phyloP scores from a whole-genome alignment of 1,284 basidiomycete species.

The Stygiomarasmius scandens region DNA sequence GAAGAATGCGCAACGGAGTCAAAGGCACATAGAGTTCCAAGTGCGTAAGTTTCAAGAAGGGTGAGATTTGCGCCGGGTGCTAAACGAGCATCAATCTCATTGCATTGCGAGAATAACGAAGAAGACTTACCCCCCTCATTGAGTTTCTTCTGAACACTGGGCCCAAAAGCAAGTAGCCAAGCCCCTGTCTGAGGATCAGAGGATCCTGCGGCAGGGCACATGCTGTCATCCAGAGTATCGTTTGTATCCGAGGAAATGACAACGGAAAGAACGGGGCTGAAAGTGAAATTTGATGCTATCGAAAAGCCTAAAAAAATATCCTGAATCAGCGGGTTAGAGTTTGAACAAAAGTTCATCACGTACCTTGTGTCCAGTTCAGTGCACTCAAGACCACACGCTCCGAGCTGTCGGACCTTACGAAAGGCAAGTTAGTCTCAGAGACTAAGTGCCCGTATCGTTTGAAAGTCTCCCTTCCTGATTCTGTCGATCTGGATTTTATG shows the following conservation, averaged over 20 bases:
- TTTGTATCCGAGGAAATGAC: constrained; percentile 52
- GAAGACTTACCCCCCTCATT: constrained; percentile 47
- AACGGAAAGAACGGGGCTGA: constrained; percentile 51
- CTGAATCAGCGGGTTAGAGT: too few relatives aligned
- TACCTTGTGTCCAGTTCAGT: constrained; percentile 72
- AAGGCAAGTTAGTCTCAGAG: constrained; percentile 51
- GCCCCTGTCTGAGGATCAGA: constrained; percentile 44
- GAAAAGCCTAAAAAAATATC: constrained; percentile 50
- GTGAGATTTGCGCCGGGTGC: constrained; percentile 65
- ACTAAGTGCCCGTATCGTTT: constrained; percentile 55
- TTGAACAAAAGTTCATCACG: too few relatives aligned
- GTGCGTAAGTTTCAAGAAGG: constrained; percentile 54
- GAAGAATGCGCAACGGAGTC: constrained; percentile 53
- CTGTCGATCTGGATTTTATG: constrained; percentile 43
- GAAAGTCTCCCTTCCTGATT: constrained; percentile 51
- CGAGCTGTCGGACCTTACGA: constrained; percentile 66
- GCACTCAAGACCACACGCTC: constrained; percentile 70
- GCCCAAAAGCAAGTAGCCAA: constrained; percentile 62
- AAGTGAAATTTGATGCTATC: constrained; percentile 40
- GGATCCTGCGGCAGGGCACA: constrained; percentile 63
- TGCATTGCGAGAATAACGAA: neutral
- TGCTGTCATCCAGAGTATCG: constrained; percentile 72
- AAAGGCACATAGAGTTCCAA: constrained; percentile 80
- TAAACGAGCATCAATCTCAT: too few relatives aligned
- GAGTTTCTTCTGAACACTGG: constrained; percentile 61